Base-by-base conservation (phyloP, 768 basidiomycete species). In the Candolleomyces aberdarensis region DNA sequence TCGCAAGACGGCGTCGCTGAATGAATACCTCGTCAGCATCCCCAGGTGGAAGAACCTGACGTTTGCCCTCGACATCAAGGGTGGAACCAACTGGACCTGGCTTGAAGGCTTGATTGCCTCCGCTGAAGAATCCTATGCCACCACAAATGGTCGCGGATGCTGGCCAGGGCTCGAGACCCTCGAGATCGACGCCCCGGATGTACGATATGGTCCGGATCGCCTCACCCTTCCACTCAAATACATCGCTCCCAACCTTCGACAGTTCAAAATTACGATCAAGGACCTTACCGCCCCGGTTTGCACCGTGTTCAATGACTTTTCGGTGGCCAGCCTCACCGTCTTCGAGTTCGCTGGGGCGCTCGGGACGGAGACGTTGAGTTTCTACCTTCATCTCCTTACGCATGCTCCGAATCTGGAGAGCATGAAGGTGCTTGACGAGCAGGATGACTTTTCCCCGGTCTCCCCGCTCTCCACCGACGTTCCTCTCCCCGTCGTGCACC, bases 161-260 rank as follows among this genome's bases (percentile, higher is more conserved):
- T 56, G 54, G 54, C 54, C 54, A 7, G 8, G 26, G n/a, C 54
- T 56, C 39, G 54, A 41, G 40, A 43, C 54, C 20, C 54, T 56
- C 39, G 54, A 56, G 54, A 56, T 56, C 40, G 39, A 56, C 11
- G 40, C 54, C 41, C 54, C 54, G 3, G 49, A 8, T 14, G 54
- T 26, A 10, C 54, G 54, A 14, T 56, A 56, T 39, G 19, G 9
- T 20, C 19, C 54, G 3, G 54, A 39, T n/a, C 54, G 54, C 54
- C 41, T 56, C 19, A 6, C 36, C 1, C 54, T 56, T 22, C 54
- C 54, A 14, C 54, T 56, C 15, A 26, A 20, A 15, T n/a, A 1
- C 40, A 39, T 56, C 19, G 54, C 54, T 14, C 54, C 54, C 5
- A 56, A 56, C 20, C 17, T 56, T 6, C 36, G 22, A 20, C 54